Evolutionary conservation across 148 eudicot genomes (phyloP).

Genomic region (Drosera capensis): DNA sequence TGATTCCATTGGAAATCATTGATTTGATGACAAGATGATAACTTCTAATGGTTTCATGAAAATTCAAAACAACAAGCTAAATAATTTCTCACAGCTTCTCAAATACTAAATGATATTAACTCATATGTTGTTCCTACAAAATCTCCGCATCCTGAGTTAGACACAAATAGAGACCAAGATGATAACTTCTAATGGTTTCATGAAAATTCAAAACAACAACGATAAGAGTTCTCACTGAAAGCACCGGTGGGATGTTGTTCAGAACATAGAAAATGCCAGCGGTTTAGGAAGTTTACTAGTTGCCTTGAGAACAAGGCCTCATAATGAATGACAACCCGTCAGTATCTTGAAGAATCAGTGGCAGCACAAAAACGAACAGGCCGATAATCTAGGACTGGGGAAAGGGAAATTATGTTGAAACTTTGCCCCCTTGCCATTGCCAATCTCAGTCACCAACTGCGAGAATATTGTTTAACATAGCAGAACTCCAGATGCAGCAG

Average conservation of each 20-base stretch:
- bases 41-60: too few relatives aligned
- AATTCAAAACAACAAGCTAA: too few relatives aligned
- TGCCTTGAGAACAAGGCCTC: neutral
- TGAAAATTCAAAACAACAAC: neutral
- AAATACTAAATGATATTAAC: too few relatives aligned
- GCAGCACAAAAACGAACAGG: neutral
- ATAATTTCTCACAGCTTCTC: too few relatives aligned
- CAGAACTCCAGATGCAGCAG: too few relatives aligned
- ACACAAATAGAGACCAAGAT: neutral
- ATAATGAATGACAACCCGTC: neutral
- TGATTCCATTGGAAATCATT: too few relatives aligned
- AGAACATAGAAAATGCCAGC: slow-evolving; percentile 2
- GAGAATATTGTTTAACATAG: neutral
- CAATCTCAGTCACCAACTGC: slow-evolving; percentile 2
- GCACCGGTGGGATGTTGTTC: slow-evolving; percentile 6
- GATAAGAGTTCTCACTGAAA: neutral
- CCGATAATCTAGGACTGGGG: neutral
- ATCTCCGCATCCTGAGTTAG: too few relatives aligned
- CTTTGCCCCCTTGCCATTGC: slow-evolving; percentile 3
- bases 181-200: too few relatives aligned
- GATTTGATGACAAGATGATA: too few relatives aligned
- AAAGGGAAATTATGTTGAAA: neutral
- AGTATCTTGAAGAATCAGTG: neutral
- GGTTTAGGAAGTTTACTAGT: neutral
- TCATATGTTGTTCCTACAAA: too few relatives aligned